Conservation (phyloP, 805 yeast species). For the Schwanniomyces vanrijiae region DNA sequence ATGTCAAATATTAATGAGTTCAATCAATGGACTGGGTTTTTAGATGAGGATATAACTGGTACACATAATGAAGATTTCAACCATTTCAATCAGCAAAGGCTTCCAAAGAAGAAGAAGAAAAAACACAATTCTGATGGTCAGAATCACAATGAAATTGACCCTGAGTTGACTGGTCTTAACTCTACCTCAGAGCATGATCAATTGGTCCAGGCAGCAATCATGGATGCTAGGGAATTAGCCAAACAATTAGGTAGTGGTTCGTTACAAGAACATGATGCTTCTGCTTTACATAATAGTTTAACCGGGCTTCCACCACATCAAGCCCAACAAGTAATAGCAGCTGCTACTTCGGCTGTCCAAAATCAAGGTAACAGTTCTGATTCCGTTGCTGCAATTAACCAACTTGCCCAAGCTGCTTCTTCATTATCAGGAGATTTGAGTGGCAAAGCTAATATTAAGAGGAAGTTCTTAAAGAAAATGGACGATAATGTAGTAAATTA, state of each 20-base stretch:
- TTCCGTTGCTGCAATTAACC: slow-evolving; percentile 24
- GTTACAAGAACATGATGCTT: slow-evolving; percentile 10
- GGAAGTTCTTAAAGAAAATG: slow-evolving; percentile 6
- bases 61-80: slow-evolving; percentile 3
- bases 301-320: slow-evolving; percentile 22
- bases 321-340: slow-evolving; percentile 29
- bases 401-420: slow-evolving; percentile 29
- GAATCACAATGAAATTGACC: slow-evolving; percentile 30
- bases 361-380: slow-evolving; percentile 12
- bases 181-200: slow-evolving; percentile 55
- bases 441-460: slow-evolving; percentile 4
- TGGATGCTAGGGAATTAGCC: slow-evolving; percentile 66
- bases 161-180: slow-evolving; percentile 37
- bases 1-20: slow-evolving; percentile 47
- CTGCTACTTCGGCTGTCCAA: slow-evolving; percentile 25
- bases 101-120: slow-evolving; percentile 11
- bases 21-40: slow-evolving; percentile 55
- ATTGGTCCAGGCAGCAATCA: slow-evolving; percentile 67
- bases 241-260: slow-evolving; percentile 31
- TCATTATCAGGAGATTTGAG: slow-evolving; percentile 15
- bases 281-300: slow-evolving; percentile 10
- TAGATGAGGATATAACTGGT: slow-evolving; percentile 38
- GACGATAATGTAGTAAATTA: slow-evolving; percentile 5
- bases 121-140: slow-evolving; percentile 6
- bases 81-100: slow-evolving; percentile 2